Evolutionary conservation across 169 alveolate genomes (phyloP).

Genomic region (Plasmodium inui): DNA sequence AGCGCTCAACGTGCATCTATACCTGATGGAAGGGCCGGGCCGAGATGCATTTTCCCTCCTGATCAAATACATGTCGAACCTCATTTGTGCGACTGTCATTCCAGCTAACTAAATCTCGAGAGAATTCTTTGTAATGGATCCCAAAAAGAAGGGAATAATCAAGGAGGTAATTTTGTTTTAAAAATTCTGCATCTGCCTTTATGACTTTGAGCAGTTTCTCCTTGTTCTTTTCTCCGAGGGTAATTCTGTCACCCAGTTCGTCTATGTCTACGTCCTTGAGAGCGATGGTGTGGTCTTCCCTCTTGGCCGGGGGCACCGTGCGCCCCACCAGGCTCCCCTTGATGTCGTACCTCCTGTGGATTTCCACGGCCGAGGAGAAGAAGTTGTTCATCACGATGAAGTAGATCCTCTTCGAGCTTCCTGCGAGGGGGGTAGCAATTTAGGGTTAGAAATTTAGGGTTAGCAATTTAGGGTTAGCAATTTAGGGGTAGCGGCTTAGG

Average conservation of each 20-base stretch:
- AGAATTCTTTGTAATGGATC: constrained; percentile 83
- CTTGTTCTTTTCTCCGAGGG: constrained; percentile 81
- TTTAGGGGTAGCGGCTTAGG: no score
- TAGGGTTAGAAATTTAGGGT: background rate
- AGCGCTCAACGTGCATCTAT: background rate
- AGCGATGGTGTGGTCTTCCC: constrained; percentile 91
- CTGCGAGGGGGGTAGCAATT: constrained; percentile 10
- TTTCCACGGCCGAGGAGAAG: constrained; percentile 93
- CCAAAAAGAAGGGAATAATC: constrained; percentile 95
- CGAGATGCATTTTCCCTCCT: constrained; percentile 36
- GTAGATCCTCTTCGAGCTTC: constrained; percentile 82
- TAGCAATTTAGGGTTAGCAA: background rate
- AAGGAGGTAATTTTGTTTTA: constrained; percentile 85
- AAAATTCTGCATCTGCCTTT: constrained; percentile 87
- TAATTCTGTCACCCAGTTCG: constrained; percentile 82
- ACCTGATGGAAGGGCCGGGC: constrained; percentile 61
- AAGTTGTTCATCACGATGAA: constrained; percentile 97
- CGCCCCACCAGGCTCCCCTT: constrained; percentile 95
- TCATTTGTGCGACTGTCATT: constrained; percentile 50
- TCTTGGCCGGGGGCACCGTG: constrained; percentile 84
- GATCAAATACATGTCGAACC: constrained; percentile 23
- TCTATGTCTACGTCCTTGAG: constrained; percentile 91
- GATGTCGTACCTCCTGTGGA: constrained; percentile 92
- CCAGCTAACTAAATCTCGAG: constrained; percentile 80
- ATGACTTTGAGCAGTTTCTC: constrained; percentile 82